phyloP scores from a whole-genome alignment of 2,329 filamentous ascomycete genomes.

The Diplocarpon rosae region DNA sequence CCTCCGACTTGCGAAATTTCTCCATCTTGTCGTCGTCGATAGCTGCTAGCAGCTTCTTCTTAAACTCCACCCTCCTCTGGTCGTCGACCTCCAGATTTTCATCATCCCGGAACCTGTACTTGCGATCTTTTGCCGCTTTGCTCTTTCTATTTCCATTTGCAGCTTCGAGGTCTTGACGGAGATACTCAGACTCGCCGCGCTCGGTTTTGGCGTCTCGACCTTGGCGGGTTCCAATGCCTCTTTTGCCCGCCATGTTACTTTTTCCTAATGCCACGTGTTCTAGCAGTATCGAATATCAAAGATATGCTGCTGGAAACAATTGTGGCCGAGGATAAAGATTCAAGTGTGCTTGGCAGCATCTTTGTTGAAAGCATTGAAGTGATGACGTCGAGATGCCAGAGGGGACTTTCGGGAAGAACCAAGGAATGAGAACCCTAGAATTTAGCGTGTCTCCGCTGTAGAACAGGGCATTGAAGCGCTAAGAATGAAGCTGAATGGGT shows the following conservation, averaged over 20 bases:
- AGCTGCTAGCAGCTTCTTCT: slow-evolving; percentile 14
- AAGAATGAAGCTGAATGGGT: too few relatives aligned
- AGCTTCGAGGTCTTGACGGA: background rate
- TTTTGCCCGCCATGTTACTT: background rate
- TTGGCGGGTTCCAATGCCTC: background rate
- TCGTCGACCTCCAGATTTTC: slow-evolving; percentile 15
- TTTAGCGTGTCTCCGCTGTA: background rate
- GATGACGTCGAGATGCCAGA: background rate
- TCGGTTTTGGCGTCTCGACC: background rate
- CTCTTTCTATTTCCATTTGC: background rate
- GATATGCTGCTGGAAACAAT: too few relatives aligned
- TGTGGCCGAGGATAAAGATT: too few relatives aligned
- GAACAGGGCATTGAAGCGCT: too few relatives aligned
- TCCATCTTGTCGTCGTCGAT: slow-evolving; percentile 12
- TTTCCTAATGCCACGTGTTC: background rate
- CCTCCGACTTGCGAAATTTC: slow-evolving; percentile 14
- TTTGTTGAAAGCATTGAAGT: background rate
- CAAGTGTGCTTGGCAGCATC: too few relatives aligned
- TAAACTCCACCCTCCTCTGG: slow-evolving; percentile 17
- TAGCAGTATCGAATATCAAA: background rate
- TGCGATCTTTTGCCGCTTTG: slow-evolving; percentile 10
- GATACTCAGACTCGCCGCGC: background rate
- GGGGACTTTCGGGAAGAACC: background rate
- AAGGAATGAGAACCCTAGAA: background rate
- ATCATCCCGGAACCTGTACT: slow-evolving; percentile 17